Percentiles rank a stretch among this genome's conserved stretches.
phyloP scores from a whole-genome alignment of 2,329 filamentous ascomycete species.

The Monilinia fructicola region DNA sequence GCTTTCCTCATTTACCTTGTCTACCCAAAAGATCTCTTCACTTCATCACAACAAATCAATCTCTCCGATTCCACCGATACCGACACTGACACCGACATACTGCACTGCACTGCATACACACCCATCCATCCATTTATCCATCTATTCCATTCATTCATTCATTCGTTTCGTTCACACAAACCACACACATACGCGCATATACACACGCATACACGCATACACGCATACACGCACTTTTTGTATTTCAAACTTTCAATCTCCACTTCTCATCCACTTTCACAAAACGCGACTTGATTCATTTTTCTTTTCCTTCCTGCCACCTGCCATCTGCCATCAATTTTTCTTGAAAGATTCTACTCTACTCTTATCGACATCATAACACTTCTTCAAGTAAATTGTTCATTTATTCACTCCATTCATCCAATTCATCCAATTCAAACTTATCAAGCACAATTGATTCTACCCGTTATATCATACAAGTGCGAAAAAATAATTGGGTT shows the following conservation, averaged over 20 bases:
- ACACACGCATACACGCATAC: no score
- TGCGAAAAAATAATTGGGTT: background rate
- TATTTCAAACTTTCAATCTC: background rate
- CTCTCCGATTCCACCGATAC: background rate
- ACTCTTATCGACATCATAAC: background rate
- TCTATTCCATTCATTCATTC: no score
- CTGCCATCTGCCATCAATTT: background rate
- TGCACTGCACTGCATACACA: background rate
- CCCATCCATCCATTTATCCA: no score
- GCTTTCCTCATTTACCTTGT: no score
- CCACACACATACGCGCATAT: no score
- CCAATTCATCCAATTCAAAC: background rate
- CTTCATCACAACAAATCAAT: background rate
- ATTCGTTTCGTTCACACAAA: no score
- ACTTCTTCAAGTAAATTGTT: no score
- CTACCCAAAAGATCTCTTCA: no score
- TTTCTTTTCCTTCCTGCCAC: constrained; percentile 15
- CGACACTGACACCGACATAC: background rate
- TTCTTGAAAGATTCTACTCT: constrained; percentile 2
- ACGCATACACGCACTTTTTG: no score
- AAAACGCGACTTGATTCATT: constrained; percentile 10
- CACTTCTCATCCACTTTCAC: constrained; percentile 12
- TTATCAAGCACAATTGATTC: background rate
- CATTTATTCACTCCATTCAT: background rate
- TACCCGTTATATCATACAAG: background rate